phyloP scores from a whole-genome alignment of 441 rosid species.

The Populus tomentosa region DNA sequence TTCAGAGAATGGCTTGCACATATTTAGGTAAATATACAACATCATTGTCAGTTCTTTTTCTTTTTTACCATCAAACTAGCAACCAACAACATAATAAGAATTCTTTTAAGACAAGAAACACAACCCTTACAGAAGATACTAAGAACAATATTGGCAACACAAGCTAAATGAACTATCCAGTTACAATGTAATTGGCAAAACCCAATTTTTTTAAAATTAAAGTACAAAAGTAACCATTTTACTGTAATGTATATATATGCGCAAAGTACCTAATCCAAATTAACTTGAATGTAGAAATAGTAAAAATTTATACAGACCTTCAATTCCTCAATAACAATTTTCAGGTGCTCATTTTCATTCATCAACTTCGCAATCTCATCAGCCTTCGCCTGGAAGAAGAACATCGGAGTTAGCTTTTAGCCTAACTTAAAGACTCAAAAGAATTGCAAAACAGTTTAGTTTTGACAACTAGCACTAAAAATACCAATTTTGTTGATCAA shows the following conservation, averaged over 20 bases:
- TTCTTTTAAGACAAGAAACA: neutral
- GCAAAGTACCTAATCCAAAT: neutral
- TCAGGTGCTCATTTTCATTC: constrained; percentile 97
- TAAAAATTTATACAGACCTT: constrained; percentile 48
- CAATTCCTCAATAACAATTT: constrained; percentile 69
- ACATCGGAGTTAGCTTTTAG: constrained; percentile 12
- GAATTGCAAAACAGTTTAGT: neutral
- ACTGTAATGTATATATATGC: neutral
- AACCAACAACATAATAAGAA: neutral
- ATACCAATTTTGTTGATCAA: neutral
- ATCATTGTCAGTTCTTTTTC: neutral
- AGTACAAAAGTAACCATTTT: neutral
- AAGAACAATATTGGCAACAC: neutral
- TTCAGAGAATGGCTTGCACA: neutral
- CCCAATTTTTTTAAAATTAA: neutral
- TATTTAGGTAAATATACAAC: neutral
- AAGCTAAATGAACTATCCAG: neutral
- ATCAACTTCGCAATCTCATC: constrained; percentile 95
- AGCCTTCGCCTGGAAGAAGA: constrained; percentile 80
- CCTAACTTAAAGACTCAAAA: constrained; percentile 4
- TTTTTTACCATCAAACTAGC: neutral
- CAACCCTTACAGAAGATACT: neutral
- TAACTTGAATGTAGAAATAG: neutral
- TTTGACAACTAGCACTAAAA: neutral
- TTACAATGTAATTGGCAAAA: neutral